These are phyloP conservation scores for Ophiostoma himal-ulmi DNA, from an alignment of 2,329 filamentous ascomycete species.

Conservation along the genomic window DNA sequence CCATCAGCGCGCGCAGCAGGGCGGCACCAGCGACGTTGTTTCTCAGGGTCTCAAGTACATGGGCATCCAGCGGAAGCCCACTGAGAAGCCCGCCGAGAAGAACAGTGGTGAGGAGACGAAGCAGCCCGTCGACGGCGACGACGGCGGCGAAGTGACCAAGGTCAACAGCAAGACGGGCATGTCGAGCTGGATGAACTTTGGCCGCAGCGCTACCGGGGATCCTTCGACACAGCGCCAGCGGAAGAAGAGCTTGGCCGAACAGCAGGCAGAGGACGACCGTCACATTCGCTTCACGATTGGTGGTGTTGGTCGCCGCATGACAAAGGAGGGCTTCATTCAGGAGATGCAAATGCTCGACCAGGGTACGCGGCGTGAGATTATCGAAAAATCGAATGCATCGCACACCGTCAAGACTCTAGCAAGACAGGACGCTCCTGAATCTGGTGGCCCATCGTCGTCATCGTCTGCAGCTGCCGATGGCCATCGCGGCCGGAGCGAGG, in stretches of 20 bases:
- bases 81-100: conserved; percentile 24
- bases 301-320: conserved; percentile 67
- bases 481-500: conserved; percentile 5
- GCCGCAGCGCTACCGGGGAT: conserved; percentile 31
- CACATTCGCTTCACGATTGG: conserved; percentile 71
- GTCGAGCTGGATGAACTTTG: conserved; percentile 49
- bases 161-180: conserved; percentile 38
- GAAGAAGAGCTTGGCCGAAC: conserved; percentile 40
- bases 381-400: conserved; percentile 47
- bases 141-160: conserved; percentile 27
- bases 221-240: conserved; percentile 29
- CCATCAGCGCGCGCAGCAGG: conserved; percentile 34
- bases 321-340: conserved; percentile 70
- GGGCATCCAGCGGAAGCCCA: conserved; percentile 44
- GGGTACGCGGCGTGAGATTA: conserved; percentile 51
- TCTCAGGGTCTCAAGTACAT: conserved; percentile 49
- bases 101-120: conserved; percentile 27
- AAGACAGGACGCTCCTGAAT: conserved; percentile 34
- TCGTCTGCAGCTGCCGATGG: neutral
- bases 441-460: conserved; percentile 4
- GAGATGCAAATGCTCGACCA: conserved; percentile 68
- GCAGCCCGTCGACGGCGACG: conserved; percentile 30
- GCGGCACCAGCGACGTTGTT: conserved; percentile 33
- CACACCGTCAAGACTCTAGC: conserved; percentile 46
- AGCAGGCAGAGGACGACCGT: conserved; percentile 58